Evolutionary conservation across 768 basidiomycete species (phyloP), one percentile per base, ranked within the genome.

Genomic region (Pulveroboletus frians): DNA sequence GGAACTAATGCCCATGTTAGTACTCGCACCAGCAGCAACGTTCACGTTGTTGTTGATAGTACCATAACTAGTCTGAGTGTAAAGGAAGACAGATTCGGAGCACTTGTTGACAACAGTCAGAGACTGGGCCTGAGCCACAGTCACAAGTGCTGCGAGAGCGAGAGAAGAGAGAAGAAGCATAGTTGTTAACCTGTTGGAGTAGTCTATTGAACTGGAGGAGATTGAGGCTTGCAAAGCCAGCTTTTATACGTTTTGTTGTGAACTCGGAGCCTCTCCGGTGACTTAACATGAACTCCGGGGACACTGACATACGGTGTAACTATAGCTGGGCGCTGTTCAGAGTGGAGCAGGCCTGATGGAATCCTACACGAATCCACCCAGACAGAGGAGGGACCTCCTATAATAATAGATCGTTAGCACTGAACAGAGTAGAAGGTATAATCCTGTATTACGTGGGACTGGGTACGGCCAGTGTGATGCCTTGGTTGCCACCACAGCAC

Each of bases 1-100:
- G 43, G 59, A 56, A 32, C 62, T 68, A 9, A 66, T 66, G 30
- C 59, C 64, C 54, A 65, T 6, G 60, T 70, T 58, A 35, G 27
- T 17, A 29, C 54, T 65, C 20, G 45, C 54, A 17, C 62, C 69
- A 20, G 52, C 47, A 32, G 31, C 48, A 17, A 68, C 49, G 30
- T 43, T 54, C 34, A 69, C 54, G 29, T 69, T 45, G 56, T 65
- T 70, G 2, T 26, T 7, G 39, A 68, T 57, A 27, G 20, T 37
- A 29, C 66, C 66, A 13, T 31, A 67, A 46, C 66, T 68, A 18
- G 34, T 69, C 51, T 62, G 58, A 0, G 66, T 70, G 21, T 39
- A 61, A 32, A 70, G 54, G 37, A 70, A 53, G 38, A 70, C 67
- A 2, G 57, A 32, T 23, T 68, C 50, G 20, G 31, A 6, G 31